Conservation (phyloP, 2,329 filamentous ascomycete species). For the Thielaviopsis ethacetica region DNA sequence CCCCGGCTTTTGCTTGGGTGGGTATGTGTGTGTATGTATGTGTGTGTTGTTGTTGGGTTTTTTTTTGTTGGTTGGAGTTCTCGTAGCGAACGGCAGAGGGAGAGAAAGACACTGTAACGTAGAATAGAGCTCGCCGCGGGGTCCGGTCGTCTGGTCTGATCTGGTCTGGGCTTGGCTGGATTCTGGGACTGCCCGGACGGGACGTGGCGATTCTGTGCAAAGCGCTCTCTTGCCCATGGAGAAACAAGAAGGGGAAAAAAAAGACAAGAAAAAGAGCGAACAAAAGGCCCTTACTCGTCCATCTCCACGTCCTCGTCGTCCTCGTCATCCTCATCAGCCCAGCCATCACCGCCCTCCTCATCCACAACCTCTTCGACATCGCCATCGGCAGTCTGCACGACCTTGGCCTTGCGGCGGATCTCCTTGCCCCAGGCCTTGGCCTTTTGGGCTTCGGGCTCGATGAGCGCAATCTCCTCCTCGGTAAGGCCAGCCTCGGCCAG, state of each 20-base stretch:
- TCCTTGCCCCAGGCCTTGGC: slow-evolving; percentile 27
- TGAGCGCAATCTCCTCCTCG: slow-evolving; percentile 33
- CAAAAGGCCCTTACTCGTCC: slow-evolving; percentile 19
- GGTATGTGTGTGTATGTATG: no score
- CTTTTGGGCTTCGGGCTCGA: slow-evolving; percentile 23
- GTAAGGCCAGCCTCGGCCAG: slow-evolving; percentile 37
- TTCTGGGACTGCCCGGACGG: no score
- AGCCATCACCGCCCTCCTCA: slow-evolving; percentile 14
- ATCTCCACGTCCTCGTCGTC: slow-evolving; percentile 25
- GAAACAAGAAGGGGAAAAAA: neutral
- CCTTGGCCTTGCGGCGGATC: slow-evolving; percentile 17
- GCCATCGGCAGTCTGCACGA: slow-evolving; percentile 14
- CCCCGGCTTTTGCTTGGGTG: slow-evolving; percentile 7
- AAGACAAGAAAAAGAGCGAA: slow-evolving; percentile 12
- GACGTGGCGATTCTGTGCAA: no score
- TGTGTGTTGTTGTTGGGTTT: neutral
- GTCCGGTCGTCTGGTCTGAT: no score
- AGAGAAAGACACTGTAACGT: no score
- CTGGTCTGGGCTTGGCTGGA: no score
- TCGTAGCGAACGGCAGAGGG: no score
- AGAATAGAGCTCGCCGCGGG: no score
- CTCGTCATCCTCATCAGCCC: slow-evolving; percentile 20
- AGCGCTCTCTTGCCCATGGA: no score
- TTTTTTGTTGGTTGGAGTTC: no score
- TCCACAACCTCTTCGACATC: slow-evolving; percentile 15